Conservation (phyloP, 208 protist species). For the Trypanosoma avium region DNA sequence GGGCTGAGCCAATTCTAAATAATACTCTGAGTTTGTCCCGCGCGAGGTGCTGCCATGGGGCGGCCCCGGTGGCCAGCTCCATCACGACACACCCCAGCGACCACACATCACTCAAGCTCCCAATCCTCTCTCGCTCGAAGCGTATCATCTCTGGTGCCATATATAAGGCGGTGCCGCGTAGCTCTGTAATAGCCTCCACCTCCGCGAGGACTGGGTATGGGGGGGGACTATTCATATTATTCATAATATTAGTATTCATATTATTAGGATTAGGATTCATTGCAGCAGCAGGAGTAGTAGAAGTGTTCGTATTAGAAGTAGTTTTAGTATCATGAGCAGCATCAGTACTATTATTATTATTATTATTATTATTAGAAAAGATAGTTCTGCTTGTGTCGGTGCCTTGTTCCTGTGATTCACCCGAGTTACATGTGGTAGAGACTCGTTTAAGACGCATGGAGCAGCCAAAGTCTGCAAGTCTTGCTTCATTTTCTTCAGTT, state of each 20-base stretch:
- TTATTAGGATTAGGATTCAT: not conserved
- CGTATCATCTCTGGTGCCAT: conserved; percentile 66
- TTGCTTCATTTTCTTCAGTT: conserved; percentile 60
- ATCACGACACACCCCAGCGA: conserved; percentile 40
- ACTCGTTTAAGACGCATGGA: conserved; percentile 67
- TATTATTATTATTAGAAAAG: not conserved
- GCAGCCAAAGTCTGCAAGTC: conserved; percentile 93
- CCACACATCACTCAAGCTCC: conserved; percentile 36
- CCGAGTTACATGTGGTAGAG: not conserved
- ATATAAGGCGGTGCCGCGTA: conserved; percentile 66
- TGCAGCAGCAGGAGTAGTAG: conserved; percentile 5
- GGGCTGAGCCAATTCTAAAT: conserved; percentile 34
- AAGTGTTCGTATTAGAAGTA: not conserved
- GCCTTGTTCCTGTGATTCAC: not conserved
- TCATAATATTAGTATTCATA: not conserved
- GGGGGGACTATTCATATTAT: not conserved
- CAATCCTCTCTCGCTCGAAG: conserved; percentile 48
- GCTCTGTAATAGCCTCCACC: conserved; percentile 67
- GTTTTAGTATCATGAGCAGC: not conserved
- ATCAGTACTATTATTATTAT: not conserved
- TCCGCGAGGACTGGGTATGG: conserved; percentile 53
- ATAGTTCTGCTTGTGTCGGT: too few relatives aligned
- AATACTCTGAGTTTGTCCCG: conserved; percentile 23
- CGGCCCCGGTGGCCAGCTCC: conserved; percentile 34
- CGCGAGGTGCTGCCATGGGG: conserved; percentile 29